Percentiles rank a stretch among this genome's conserved stretches.
Evolutionary conservation across 2,329 filamentous ascomycete species (phyloP).

Genomic region (Monosporascus sp.): DNA sequence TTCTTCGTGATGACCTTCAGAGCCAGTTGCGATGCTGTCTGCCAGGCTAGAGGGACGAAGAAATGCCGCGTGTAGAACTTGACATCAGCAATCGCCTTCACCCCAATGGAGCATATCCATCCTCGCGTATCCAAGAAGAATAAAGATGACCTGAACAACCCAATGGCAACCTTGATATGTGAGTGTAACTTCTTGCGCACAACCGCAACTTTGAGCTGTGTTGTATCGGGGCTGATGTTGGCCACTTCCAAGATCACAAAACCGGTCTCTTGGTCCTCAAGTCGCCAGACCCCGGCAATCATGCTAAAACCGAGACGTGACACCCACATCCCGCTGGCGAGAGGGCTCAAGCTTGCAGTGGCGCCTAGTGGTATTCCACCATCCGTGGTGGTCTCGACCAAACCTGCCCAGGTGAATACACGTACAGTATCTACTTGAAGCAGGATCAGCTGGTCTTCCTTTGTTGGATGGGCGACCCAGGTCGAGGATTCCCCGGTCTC

Average conservation of each 20-base stretch:
- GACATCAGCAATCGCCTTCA: constrained; percentile 6
- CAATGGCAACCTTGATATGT: constrained; percentile 4
- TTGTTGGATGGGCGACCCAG: too few species aligned
- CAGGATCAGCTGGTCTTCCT: too few species aligned
- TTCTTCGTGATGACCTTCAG: neutral
- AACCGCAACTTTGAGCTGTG: neutral
- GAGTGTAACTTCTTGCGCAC: neutral
- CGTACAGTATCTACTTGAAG: too few species aligned
- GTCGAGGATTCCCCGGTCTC: too few species aligned
- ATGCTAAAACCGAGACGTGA: too few species aligned
- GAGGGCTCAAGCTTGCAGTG: too few species aligned
- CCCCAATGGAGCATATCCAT: constrained; percentile 15
- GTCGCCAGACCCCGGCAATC: too few species aligned
- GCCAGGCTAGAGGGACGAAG: constrained; percentile 17
- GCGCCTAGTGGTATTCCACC: too few species aligned
- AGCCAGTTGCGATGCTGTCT: constrained; percentile 7
- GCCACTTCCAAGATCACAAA: neutral
- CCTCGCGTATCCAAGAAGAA: constrained; percentile 13
- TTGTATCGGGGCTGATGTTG: neutral
- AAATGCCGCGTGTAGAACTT: constrained; percentile 12
- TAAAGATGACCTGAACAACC: constrained; percentile 9
- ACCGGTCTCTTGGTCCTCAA: neutral
- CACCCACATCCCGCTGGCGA: too few species aligned
- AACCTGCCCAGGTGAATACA: too few species aligned
- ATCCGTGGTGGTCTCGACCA: too few species aligned